Conservation (phyloP, 176 grass and related monocot genomes). For the Neostapfia colusana region DNA sequence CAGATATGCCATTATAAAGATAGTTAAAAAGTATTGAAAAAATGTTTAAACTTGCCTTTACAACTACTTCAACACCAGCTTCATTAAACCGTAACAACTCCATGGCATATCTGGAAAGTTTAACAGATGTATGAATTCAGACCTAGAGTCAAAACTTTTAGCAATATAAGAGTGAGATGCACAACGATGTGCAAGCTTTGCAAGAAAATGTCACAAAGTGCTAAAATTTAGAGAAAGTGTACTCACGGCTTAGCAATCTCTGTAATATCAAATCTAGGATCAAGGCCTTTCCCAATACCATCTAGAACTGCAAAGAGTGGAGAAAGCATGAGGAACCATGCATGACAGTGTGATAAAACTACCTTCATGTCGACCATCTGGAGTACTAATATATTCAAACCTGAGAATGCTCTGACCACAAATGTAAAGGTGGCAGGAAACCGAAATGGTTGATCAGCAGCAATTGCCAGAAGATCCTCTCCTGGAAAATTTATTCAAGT, state of each 20-base stretch:
- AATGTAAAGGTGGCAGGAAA: conserved; percentile 99
- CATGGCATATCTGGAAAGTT: conserved; percentile 73
- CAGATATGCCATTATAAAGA: conserved; percentile 4
- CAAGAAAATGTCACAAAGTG: background rate
- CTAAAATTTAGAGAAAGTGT: conserved; percentile 29
- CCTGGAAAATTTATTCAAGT: conserved; percentile 51
- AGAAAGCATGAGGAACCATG: conserved; percentile 34
- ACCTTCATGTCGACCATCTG: conserved; percentile 20
- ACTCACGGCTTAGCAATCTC: conserved; percentile 99
- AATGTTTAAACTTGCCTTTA: conserved; percentile 68
- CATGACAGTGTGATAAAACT: conserved; percentile 21
- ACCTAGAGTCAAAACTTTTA: background rate
- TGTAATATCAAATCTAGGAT: conserved; percentile 99
- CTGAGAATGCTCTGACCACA: conserved; percentile 99
- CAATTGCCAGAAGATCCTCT: conserved; percentile 95
- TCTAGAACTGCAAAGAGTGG: conserved; percentile 77
- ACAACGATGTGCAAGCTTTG: background rate
- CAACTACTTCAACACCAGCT: conserved; percentile 89
- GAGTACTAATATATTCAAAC: conserved; percentile 47
- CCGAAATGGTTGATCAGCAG: conserved; percentile 95
- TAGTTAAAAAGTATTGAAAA: conserved; percentile 10
- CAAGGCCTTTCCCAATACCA: conserved; percentile 99
- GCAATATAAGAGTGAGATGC: background rate
- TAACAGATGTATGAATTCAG: conserved; percentile 44
- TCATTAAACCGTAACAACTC: conserved; percentile 94